phyloP scores from a whole-genome alignment of 495 filamentous ascomycete genomes.

The Daldinia concentrica region DNA sequence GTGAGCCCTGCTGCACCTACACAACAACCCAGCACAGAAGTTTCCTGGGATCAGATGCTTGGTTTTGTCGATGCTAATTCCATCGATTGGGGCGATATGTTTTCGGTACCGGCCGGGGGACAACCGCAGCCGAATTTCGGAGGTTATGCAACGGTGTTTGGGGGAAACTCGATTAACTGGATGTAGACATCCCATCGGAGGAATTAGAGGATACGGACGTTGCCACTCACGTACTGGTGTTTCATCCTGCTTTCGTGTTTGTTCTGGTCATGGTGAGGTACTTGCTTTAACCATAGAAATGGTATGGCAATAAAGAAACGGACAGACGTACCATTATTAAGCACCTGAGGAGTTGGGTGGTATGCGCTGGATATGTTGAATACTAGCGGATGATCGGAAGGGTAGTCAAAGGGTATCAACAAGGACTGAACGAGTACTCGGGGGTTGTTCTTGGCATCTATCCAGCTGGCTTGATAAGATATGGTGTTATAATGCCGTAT shows the following conservation, averaged over 20 bases:
- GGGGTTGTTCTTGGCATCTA: background rate
- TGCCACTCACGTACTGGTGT: background rate
- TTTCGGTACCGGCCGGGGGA: constrained; percentile 29
- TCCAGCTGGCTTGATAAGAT: background rate
- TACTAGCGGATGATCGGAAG: background rate
- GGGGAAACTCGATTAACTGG: constrained; percentile 35
- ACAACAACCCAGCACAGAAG: constrained; percentile 29
- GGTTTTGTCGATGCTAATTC: constrained; percentile 47
- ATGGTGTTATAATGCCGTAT: background rate
- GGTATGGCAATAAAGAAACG: background rate
- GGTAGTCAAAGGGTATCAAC: background rate
- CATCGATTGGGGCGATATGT: constrained; percentile 58
- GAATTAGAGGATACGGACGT: background rate
- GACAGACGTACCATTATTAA: background rate
- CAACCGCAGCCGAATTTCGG: constrained; percentile 27
- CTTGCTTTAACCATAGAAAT: background rate
- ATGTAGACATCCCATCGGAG: constrained; percentile 23
- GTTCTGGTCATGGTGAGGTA: background rate
- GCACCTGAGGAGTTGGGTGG: background rate
- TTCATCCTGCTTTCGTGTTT: background rate
- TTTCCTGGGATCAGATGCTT: constrained; percentile 51
- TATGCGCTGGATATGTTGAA: background rate
- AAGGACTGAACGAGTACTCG: background rate
- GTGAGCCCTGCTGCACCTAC: constrained; percentile 1
- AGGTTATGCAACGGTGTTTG: constrained; percentile 25